Conservation (phyloP, 2,329 filamentous ascomycete genomes). For the Xylaria sp. region DNA sequence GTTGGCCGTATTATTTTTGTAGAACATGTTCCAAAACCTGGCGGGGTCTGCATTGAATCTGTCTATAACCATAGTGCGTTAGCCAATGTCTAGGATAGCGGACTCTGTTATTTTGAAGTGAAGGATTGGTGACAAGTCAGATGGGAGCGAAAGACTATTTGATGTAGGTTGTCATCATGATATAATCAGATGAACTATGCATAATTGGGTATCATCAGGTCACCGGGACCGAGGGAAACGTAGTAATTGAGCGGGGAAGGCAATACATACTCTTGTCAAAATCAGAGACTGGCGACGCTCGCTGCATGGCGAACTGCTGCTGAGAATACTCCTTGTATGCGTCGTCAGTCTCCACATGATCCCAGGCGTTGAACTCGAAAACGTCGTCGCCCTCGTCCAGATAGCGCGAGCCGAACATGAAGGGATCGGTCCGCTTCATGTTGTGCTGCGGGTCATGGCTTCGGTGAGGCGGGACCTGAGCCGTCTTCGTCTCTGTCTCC, state of each 20-base stretch:
- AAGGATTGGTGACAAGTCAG: slow-evolving; percentile 59
- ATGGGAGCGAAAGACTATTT: slow-evolving; percentile 79
- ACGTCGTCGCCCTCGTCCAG: slow-evolving; percentile 88
- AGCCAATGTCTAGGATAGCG: slow-evolving; percentile 13
- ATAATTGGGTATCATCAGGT: slow-evolving; percentile 68
- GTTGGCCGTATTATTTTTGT: slow-evolving; percentile 96
- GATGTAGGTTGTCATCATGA: slow-evolving; percentile 70
- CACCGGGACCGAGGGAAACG: slow-evolving; percentile 42
- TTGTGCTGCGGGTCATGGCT: slow-evolving; percentile 79
- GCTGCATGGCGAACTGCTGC: slow-evolving; percentile 85
- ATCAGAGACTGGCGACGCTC: slow-evolving; percentile 86
- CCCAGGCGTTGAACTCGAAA: slow-evolving; percentile 99
- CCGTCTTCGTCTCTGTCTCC: slow-evolving; percentile 30
- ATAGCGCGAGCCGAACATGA: slow-evolving; percentile 92
- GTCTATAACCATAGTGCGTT: slow-evolving; percentile 55
- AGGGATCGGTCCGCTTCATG: slow-evolving; percentile 89
- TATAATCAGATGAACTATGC: slow-evolving; percentile 78
- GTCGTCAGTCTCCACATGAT: slow-evolving; percentile 94
- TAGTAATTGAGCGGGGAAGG: neutral
- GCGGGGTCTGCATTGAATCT: slow-evolving; percentile 91
- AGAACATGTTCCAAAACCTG: slow-evolving; percentile 98
- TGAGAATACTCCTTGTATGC: slow-evolving; percentile 88
- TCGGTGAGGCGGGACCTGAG: slow-evolving; percentile 66
- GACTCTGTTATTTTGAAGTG: slow-evolving; percentile 7
- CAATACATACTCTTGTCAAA: slow-evolving; percentile 81